These are phyloP conservation scores for Leishmania turanica DNA, from an alignment of 208 protist species.

Conservation along the genomic window DNA sequence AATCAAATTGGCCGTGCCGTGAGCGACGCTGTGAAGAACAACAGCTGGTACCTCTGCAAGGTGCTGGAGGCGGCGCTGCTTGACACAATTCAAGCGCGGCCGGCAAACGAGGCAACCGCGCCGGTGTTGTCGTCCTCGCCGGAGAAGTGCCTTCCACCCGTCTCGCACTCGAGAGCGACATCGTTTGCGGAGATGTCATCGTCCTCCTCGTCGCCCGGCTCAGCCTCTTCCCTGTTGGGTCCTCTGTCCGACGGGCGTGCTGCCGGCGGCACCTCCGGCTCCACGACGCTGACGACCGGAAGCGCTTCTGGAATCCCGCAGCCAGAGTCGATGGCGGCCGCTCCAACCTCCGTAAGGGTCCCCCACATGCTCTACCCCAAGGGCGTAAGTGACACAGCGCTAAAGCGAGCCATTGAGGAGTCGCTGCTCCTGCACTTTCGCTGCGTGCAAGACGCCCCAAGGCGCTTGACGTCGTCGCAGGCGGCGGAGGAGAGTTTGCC, in stretches of 20 bases:
- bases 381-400: slow-evolving; percentile 46
- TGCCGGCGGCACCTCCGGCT: not conserved
- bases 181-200: slow-evolving; percentile 1
- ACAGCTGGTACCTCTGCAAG: slow-evolving; percentile 74
- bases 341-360: not conserved
- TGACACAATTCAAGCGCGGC: slow-evolving; percentile 37
- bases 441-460: slow-evolving; percentile 53
- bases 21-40: slow-evolving; percentile 47
- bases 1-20: slow-evolving; percentile 85
- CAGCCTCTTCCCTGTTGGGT: not conserved
- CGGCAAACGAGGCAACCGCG: not conserved
- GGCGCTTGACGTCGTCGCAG: slow-evolving; percentile 28
- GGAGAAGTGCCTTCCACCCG: not conserved
- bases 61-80: slow-evolving; percentile 57
- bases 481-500: slow-evolving; percentile 23
- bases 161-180: not conserved
- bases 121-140: not conserved
- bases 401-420: slow-evolving; percentile 78
- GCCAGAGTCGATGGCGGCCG: not conserved
- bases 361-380: slow-evolving; percentile 34
- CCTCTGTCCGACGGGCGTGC: not conserved
- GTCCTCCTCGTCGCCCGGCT: not conserved
- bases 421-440: slow-evolving; percentile 53
- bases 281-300: slow-evolving; percentile 6
- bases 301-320: not conserved